Evolutionary conservation across 345 rosid genomes (phyloP).

Genomic region (Bruguiera sexangula): DNA sequence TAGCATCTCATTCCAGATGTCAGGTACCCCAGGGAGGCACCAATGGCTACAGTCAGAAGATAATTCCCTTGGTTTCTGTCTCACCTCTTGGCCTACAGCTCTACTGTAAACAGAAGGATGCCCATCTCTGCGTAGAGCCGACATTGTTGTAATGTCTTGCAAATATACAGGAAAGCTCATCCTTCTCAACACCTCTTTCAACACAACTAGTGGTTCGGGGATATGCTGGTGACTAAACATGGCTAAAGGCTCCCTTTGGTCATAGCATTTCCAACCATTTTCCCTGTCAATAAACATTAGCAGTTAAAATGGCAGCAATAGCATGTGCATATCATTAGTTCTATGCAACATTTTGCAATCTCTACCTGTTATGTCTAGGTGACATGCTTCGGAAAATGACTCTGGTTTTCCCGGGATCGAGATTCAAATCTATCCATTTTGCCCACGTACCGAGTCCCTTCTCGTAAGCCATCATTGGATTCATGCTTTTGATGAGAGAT

Average conservation of each 20-base stretch:
- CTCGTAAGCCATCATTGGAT: constrained; percentile 66
- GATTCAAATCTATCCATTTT: constrained; percentile 59
- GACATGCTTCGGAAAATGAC: constrained; percentile 72
- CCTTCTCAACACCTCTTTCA: constrained; percentile 58
- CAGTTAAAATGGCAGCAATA: neutral
- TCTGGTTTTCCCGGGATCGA: constrained; percentile 48
- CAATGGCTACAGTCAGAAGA: constrained; percentile 92
- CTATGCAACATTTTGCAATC: neutral
- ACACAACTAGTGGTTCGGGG: constrained; percentile 58
- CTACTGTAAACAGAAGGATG: constrained; percentile 87
- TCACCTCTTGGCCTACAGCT: constrained; percentile 47
- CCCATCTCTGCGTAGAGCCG: constrained; percentile 77
- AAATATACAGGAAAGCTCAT: constrained; percentile 76
- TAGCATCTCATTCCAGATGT: constrained; percentile 90
- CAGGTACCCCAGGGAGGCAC: constrained; percentile 98
- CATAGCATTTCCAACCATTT: constrained; percentile 84
- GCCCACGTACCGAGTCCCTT: constrained; percentile 76
- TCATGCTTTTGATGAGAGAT: constrained; percentile 41
- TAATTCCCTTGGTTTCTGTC: constrained; percentile 38
- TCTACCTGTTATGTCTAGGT: constrained; percentile 64
- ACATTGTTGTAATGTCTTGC: constrained; percentile 77
- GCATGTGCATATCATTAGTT: neutral
- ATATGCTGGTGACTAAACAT: constrained; percentile 54
- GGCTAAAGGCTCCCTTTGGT: constrained; percentile 66
- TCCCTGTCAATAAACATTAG: constrained; percentile 38